A percentile compares a stretch with the other conserved stretches of the same genome.
Evolutionary conservation across 805 yeast genomes (phyloP).

Genomic region (Candida ovalis): DNA sequence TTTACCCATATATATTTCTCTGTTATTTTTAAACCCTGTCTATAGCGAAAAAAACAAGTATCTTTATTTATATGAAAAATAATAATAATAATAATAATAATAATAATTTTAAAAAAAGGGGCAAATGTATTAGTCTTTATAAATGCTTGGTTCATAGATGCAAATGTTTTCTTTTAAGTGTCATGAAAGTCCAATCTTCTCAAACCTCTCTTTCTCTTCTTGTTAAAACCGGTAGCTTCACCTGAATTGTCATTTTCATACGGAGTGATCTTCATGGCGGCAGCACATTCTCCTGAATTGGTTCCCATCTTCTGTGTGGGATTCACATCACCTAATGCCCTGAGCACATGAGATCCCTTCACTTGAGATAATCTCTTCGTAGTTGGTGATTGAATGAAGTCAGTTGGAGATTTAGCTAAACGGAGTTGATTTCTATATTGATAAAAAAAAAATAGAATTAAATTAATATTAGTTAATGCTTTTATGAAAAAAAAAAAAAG

Average conservation of each 20-base stretch:
- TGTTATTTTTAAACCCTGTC: not conserved
- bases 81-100: not conserved
- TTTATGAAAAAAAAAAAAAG: not conserved
- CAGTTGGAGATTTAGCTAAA: not conserved
- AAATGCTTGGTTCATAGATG: not conserved
- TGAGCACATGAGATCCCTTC: not conserved
- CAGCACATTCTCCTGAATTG: not conserved
- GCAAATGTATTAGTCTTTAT: too few relatives aligned
- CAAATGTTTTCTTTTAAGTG: not conserved
- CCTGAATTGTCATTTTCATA: too few relatives aligned
- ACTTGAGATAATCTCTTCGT: conserved; percentile 1
- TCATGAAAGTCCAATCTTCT: not conserved
- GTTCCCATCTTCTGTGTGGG: too few relatives aligned
- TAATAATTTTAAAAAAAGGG: not conserved
- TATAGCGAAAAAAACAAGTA: not conserved
- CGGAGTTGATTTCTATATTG: not conserved
- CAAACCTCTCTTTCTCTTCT: conserved; percentile 14
- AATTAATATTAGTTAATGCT: not conserved
- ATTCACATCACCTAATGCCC: not conserved
- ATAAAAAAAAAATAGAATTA: not conserved
- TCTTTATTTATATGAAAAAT: not conserved
- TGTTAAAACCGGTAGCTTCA: too few relatives aligned
- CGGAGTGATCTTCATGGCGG: too few relatives aligned
- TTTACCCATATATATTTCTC: not conserved
- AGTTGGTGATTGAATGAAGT: conserved; percentile 5